A percentile compares a stretch with the other conserved stretches of the same genome.
phyloP scores from a whole-genome alignment of 306 rosid species.

The Quercus agrifolia region DNA sequence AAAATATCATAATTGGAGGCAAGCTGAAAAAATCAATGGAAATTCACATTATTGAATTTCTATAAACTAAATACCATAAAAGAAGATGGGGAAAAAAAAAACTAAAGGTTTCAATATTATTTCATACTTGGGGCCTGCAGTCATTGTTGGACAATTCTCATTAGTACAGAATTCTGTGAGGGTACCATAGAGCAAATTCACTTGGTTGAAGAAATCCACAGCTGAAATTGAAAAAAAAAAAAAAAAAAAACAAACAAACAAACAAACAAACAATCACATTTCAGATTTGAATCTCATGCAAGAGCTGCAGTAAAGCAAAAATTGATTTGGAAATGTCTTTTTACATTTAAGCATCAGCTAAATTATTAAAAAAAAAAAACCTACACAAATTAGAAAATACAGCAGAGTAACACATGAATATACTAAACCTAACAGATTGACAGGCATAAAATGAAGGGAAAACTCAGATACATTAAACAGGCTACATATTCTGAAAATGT shows the following conservation, averaged over 20 bases:
- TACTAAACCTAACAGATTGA: conserved; percentile 5
- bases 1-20: conserved; percentile 4
- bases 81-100: neutral
- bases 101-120: conserved; percentile 6
- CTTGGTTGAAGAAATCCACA: conserved; percentile 99
- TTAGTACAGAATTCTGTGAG: conserved; percentile 97
- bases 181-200: conserved; percentile 96
- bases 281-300: conserved; percentile 21
- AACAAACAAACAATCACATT: neutral
- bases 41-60: conserved; percentile 5
- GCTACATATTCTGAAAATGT: neutral
- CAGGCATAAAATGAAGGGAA: conserved; percentile 8
- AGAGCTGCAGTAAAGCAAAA: conserved; percentile 1
- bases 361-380: neutral
- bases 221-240: conserved; percentile 55
- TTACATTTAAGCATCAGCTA: neutral
- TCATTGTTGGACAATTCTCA: conserved; percentile 96
- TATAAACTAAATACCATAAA: neutral
- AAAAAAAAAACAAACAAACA: neutral
- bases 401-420: neutral
- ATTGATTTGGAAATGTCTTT: neutral
- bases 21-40: conserved; percentile 15
- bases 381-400: neutral
- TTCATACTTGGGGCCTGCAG: conserved; percentile 99
- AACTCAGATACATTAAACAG: neutral